phyloP scores from a whole-genome alignment of 78 protist genomes.

The Planoprotostelium fungivorum region DNA sequence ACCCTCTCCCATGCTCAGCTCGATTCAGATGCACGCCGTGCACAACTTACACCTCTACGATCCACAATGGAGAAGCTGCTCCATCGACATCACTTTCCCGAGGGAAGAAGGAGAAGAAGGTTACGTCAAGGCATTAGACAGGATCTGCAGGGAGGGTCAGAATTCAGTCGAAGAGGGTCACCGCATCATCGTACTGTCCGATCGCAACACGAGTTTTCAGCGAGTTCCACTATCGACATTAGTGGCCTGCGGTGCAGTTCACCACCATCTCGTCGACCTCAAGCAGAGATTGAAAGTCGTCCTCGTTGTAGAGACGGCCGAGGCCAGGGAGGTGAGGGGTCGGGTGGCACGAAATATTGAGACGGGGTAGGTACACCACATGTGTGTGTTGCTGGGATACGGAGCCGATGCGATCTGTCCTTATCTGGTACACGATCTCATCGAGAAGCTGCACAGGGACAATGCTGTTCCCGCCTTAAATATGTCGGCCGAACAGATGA shows the following conservation, averaged over 20 bases:
- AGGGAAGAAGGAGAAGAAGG: constrained; percentile 22
- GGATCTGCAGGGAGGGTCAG: constrained; percentile 35
- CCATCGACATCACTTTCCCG: constrained; percentile 49
- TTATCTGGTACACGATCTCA: constrained; percentile 34
- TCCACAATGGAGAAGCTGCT: constrained; percentile 8
- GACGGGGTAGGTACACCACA: constrained; percentile 52
- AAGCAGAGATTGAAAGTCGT: constrained; percentile 33
- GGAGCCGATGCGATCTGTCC: constrained; percentile 87
- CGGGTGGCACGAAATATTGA: background rate
- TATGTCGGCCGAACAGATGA: background rate
- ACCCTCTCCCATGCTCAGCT: constrained; percentile 62
- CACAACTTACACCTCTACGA: background rate
- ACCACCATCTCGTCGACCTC: constrained; percentile 70
- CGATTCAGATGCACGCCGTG: constrained; percentile 23
- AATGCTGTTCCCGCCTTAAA: background rate
- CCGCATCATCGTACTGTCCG: constrained; percentile 63
- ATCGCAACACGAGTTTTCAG: constrained; percentile 9
- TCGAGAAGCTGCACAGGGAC: constrained; percentile 26
- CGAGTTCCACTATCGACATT: constrained; percentile 52
- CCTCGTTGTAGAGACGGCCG: constrained; percentile 65
- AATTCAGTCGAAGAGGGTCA: constrained; percentile 40
- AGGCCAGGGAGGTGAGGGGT: constrained; percentile 58
- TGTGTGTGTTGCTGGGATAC: constrained; percentile 72
- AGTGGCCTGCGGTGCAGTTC: constrained; percentile 77
- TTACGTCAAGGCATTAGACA: constrained; percentile 24